Percentiles rank a stretch among this genome's conserved stretches.
phyloP scores from a whole-genome alignment of 75 land plant species.

The Chamaecyparis obtusa region DNA sequence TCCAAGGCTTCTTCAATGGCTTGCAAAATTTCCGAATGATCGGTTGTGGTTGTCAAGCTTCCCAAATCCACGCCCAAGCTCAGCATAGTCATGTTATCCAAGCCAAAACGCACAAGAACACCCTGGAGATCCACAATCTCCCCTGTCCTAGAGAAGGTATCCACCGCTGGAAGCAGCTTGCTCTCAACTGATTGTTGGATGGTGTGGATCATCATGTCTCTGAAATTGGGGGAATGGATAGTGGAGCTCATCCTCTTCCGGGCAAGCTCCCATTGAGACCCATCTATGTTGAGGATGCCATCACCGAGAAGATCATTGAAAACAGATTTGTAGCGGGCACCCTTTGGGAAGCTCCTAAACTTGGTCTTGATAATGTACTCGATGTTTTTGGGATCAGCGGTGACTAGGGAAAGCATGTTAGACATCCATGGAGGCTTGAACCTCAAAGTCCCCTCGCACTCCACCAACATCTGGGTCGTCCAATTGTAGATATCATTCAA shows the following conservation, averaged over 20 bases:
- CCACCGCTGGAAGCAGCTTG: slow-evolving; percentile 8
- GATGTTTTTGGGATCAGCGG: slow-evolving; percentile 24
- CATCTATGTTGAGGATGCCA: slow-evolving; percentile 31
- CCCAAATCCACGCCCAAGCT: slow-evolving; percentile 27
- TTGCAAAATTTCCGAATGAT: slow-evolving; percentile 5
- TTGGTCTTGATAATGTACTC: slow-evolving; percentile 28
- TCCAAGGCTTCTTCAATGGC: slow-evolving; percentile 27
- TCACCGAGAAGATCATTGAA: slow-evolving; percentile 27
- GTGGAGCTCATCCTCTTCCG: slow-evolving; percentile 16
- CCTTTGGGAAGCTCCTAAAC: slow-evolving; percentile 23
- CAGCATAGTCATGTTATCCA: slow-evolving; percentile 22
- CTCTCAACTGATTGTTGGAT: not conserved
- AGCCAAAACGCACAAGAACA: slow-evolving; percentile 20
- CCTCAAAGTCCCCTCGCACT: slow-evolving; percentile 10
- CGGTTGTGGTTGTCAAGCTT: not conserved
- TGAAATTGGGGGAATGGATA: slow-evolving; percentile 3
- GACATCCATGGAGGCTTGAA: slow-evolving; percentile 12
- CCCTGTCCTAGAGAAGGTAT: not conserved
- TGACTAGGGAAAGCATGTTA: not conserved
- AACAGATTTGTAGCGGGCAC: slow-evolving; percentile 4
- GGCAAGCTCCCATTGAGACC: slow-evolving; percentile 3
- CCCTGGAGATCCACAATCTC: slow-evolving; percentile 25
- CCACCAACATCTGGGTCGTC: not conserved
- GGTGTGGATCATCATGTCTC: not conserved
- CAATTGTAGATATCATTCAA: slow-evolving; percentile 16